Evolutionary conservation across 495 filamentous ascomycete species (phyloP).

Genomic region (Viridothelium virens): DNA sequence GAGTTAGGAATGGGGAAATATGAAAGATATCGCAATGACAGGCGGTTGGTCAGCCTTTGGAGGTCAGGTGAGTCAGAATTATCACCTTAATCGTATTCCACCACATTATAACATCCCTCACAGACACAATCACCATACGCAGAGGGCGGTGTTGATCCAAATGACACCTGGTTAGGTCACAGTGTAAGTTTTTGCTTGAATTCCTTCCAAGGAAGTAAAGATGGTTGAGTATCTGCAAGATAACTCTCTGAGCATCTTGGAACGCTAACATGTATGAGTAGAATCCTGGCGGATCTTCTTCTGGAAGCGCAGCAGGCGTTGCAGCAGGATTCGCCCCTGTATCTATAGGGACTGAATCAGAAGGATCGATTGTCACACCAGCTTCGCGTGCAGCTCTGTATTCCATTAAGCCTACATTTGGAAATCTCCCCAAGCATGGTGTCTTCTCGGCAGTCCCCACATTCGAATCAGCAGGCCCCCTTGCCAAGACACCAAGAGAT

Average conservation of each 20-base stretch:
- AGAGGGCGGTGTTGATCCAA: constrained; percentile 32
- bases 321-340: constrained; percentile 33
- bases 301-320: constrained; percentile 29
- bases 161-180: constrained; percentile 23
- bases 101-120: constrained; percentile 5
- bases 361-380: constrained; percentile 30
- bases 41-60: constrained; percentile 32
- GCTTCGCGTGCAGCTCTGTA: constrained; percentile 32
- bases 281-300: constrained; percentile 28
- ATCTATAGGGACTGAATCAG: constrained; percentile 30
- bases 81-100: not conserved
- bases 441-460: constrained; percentile 27
- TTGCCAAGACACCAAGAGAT: constrained; percentile 34
- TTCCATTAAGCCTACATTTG: constrained; percentile 31
- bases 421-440: constrained; percentile 27
- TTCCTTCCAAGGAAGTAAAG: not conserved
- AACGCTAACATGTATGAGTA: constrained; percentile 5
- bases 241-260: not conserved
- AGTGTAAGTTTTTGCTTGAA: not conserved
- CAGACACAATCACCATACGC: constrained; percentile 33
- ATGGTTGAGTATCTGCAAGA: not conserved
- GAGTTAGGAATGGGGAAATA: constrained; percentile 7
- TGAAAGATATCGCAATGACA: constrained; percentile 26
- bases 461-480: constrained; percentile 29
- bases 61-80: constrained; percentile 17